phyloP scores from a whole-genome alignment of 192 early-diverging fungal genomes.

The Ambispora gerdemannii region DNA sequence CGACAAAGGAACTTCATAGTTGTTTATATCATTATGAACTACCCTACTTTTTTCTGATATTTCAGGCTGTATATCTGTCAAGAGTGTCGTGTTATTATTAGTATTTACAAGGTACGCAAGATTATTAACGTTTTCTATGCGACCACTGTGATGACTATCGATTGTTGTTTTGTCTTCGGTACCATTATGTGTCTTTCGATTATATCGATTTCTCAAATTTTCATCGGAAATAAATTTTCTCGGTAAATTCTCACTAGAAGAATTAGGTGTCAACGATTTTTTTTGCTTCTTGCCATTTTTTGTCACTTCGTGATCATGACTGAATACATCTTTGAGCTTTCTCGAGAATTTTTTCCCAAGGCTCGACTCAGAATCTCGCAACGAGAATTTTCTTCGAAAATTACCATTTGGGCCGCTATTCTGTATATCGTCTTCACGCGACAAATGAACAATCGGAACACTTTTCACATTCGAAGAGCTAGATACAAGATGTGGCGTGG shows the following conservation, averaged over 20 bases:
- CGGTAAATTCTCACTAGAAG: conserved; percentile 19
- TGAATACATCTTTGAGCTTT: conserved; percentile 27
- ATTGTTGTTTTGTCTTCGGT: neutral
- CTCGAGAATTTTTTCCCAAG: conserved; percentile 16
- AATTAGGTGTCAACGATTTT: neutral
- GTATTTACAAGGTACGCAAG: neutral
- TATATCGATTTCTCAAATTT: conserved; percentile 23
- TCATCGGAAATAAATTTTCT: conserved; percentile 20
- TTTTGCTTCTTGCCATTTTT: neutral
- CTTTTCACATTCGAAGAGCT: conserved; percentile 24
- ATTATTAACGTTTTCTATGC: conserved; percentile 2
- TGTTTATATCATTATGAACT: neutral
- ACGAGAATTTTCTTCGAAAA: conserved; percentile 14
- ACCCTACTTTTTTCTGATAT: neutral
- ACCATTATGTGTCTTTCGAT: neutral
- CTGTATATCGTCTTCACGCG: neutral
- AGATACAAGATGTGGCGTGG: conserved; percentile 24
- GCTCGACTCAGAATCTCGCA: conserved; percentile 16
- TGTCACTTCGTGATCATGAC: conserved; percentile 3
- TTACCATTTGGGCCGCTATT: neutral
- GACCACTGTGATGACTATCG: neutral
- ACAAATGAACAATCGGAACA: conserved; percentile 18
- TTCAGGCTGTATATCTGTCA: too few species aligned
- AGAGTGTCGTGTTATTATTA: neutral
- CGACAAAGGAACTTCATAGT: neutral